A percentile compares a stretch with the other conserved stretches of the same genome.
These are phyloP conservation scores for Nitzschia sp. DNA, from an alignment of 108 stramenopile species.

Conservation along the genomic window DNA sequence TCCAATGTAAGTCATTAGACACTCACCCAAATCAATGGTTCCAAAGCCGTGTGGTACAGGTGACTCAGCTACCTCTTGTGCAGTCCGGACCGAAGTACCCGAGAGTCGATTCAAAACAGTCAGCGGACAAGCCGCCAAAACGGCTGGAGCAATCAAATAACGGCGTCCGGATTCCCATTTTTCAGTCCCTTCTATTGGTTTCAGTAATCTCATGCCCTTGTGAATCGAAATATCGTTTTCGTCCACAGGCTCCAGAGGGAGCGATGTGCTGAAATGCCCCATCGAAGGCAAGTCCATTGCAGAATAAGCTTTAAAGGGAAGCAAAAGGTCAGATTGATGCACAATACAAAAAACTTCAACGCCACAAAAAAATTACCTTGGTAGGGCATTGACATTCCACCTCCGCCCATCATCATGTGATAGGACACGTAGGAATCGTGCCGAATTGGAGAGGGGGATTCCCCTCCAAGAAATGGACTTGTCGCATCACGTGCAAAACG, in stretches of 20 bases:
- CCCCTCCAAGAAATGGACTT: constrained; percentile 70
- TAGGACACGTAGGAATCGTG: background rate
- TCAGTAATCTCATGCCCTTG: constrained; percentile 45
- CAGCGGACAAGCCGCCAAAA: constrained; percentile 66
- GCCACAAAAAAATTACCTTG: constrained; percentile 2
- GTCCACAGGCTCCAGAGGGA: constrained; percentile 8
- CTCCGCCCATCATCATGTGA: background rate
- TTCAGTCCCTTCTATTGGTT: constrained; percentile 66
- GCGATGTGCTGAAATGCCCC: background rate
- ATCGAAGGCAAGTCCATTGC: background rate
- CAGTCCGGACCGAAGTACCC: constrained; percentile 39
- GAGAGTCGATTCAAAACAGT: constrained; percentile 43
- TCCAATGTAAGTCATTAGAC: constrained; percentile 57
- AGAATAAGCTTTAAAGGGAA: background rate
- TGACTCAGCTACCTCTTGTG: constrained; percentile 20
- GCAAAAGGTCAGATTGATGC: no score
- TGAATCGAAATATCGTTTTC: constrained; percentile 14
- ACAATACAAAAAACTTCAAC: background rate
- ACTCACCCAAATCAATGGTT: constrained; percentile 64
- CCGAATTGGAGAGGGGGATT: constrained; percentile 2
- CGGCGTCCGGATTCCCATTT: constrained; percentile 65
- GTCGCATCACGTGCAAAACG: constrained; percentile 66
- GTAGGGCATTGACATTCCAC: background rate
- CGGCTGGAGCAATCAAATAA: constrained; percentile 75
- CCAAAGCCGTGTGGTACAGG: constrained; percentile 39